A percentile compares a stretch with the other conserved stretches of the same genome.
Evolutionary conservation across 176 grass and related monocot genomes (phyloP).

Genomic region (Themeda triandra): DNA sequence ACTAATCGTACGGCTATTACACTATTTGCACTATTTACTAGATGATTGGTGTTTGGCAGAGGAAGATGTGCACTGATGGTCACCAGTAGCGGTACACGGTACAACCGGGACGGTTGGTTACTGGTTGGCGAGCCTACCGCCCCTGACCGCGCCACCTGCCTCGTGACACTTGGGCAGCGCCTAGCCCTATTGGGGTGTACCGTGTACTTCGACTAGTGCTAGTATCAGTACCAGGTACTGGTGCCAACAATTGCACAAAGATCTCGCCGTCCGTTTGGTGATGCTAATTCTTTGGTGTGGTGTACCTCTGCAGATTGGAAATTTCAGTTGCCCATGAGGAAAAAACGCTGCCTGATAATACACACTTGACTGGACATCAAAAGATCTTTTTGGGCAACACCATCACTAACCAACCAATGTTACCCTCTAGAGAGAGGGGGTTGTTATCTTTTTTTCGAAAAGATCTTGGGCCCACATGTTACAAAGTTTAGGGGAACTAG

Average conservation of each 20-base stretch:
- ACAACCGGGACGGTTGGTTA: not conserved
- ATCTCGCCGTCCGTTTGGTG: constrained; percentile 22
- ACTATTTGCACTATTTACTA: no score
- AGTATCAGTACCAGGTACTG: not conserved
- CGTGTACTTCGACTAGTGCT: not conserved
- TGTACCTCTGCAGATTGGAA: not conserved
- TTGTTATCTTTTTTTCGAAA: not conserved
- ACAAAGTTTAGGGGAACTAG: not conserved
- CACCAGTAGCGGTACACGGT: not conserved
- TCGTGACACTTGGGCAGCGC: no score
- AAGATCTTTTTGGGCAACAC: not conserved
- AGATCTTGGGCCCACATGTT: not conserved
- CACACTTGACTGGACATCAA: not conserved
- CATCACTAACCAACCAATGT: not conserved
- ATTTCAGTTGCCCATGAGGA: not conserved
- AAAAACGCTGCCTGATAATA: not conserved
- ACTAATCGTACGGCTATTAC: not conserved
- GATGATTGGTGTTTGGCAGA: not conserved
- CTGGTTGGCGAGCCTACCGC: not conserved
- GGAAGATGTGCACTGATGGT: not conserved
- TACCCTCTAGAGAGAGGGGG: not conserved
- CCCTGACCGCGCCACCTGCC: no score
- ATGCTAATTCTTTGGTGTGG: constrained; percentile 19
- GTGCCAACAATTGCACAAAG: not conserved
- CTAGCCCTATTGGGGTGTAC: no score